Base-by-base conservation (phyloP, 2,329 filamentous ascomycete genomes). In the Septoria petroselini region DNA sequence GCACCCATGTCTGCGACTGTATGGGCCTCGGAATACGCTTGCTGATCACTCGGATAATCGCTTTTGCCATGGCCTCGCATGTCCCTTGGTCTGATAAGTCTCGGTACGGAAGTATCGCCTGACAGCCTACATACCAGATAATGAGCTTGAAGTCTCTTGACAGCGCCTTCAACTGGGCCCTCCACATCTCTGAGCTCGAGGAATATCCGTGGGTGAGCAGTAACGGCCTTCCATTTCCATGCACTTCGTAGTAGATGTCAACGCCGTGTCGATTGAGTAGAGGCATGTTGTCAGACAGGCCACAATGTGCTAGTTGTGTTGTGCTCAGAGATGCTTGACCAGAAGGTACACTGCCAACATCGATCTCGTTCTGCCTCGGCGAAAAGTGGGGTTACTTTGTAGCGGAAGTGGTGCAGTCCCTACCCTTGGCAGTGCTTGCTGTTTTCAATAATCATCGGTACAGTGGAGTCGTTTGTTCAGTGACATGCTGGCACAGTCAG, bases 201-300 rank as follows among this genome's bases (percentile, higher is more conserved):
- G 60, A 61, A 45, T 59, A 64, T 51, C 62, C 61, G 55, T 63
- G 62, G 6, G 58, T 58, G 12, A 64, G 55, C 12, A 63, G 29
- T 8, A 63, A 30, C 3, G 58, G 62, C 4, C 41, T 31, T 15
- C 41, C 58, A 3, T 37, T 39, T n/a, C 59, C 59, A 39, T 59
- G 50, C 8, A 54, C 48, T 47, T 61, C 57, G 42, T 63, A 63
- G 49, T 63, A 60, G 9, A 64, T 29, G 25, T 57, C 37, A 11
- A 62, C 55, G 14, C 51, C 53, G n/a, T 48, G 39, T 25, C 54
- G 34, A 29, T 57, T 55, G 14, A 57, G 39, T 4, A 55, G 46
- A 14, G 52, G 52, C 52, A 57, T 51, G 27, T 37, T 6, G 41
- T 19, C 35, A 19, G 12, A 7, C 8, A 7, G n/a, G 11, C 33